Evolutionary conservation across 2,329 filamentous ascomycete genomes (phyloP), one percentile per base, ranked within the genome.

Genomic region (Amylocarpus encephaloides): DNA sequence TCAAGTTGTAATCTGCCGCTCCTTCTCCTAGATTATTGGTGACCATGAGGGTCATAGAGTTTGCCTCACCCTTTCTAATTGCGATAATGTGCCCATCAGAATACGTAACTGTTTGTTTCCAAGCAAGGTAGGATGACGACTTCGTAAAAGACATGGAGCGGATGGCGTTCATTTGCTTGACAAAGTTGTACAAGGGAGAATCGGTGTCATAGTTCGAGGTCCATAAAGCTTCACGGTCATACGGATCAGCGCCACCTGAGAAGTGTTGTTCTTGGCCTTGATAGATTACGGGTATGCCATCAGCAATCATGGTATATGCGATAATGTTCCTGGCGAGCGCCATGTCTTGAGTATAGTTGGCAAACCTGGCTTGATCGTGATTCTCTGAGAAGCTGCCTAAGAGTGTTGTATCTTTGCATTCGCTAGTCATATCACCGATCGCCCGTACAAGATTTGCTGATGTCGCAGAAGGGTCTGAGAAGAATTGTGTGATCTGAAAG

Each of bases 201-300:
- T 56, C 58, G 0, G 65, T 73, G 22, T 61, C 52, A 50, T 71
- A 74, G 0, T 2, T 66, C 66, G 45, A 46, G 1, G 68, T 53
- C 73, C 72, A 75, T 32, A 68, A 59, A 1, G 71, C 70, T 59
- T 74, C 71, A 4, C 71, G 70, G 54, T 73, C 71, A 30, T 59
- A 38, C 1, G 71, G 71, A 22, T 68, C 69, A 12, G 33, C 54
- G 4, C 48, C 54, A 13, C 71, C 71, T 7, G 64, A 59, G 59
- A 70, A 72, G 59, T 73, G 71, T 49, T 78, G 75, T 61, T 78
- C 75, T 61, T 77, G 73, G n/a, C 75, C 75, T 53, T 75, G 67
- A 56, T 78, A 78, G 38, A 77, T 32, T 57, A 77, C 74, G 0
- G 75, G 75, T 30, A 78, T 73, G 15, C 75, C 75, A 51, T 77